Conservation (phyloP, 805 yeast species). For the Zygoascus tannicola region DNA sequence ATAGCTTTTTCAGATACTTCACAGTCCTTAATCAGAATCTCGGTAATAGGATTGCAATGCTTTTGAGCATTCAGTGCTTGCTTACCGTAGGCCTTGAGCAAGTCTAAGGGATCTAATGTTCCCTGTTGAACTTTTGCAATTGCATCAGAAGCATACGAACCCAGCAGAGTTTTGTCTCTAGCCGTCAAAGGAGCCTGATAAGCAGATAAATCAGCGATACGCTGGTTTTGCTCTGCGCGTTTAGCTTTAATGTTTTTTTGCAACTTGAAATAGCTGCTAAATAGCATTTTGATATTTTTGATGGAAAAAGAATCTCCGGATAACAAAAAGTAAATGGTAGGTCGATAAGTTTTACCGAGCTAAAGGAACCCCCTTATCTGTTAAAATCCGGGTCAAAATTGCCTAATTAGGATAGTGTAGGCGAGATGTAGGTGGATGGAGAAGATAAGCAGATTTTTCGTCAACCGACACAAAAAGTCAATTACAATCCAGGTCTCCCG, state of each 20-base stretch:
- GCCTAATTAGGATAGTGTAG: too few species aligned
- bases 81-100: constrained; percentile 55
- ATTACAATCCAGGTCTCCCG: too few species aligned
- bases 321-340: too few species aligned
- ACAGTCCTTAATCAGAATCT: constrained; percentile 59
- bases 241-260: constrained; percentile 21
- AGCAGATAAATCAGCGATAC: constrained; percentile 30
- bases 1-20: constrained; percentile 46
- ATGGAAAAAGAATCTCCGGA: too few species aligned
- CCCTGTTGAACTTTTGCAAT: constrained; percentile 38
- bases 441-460: too few species aligned
- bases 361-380: too few species aligned
- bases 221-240: constrained; percentile 27
- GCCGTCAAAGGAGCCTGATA: constrained; percentile 32
- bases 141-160: constrained; percentile 34
- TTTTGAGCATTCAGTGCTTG: constrained; percentile 57
- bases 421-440: too few species aligned
- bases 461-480: too few species aligned
- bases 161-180: constrained; percentile 30
- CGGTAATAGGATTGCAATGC: constrained; percentile 50
- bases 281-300: too few species aligned
- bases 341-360: too few species aligned
- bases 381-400: too few species aligned
- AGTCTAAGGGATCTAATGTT: constrained; percentile 40
- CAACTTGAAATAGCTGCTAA: constrained; percentile 8